Evolutionary conservation across 1,284 basidiomycete genomes (phyloP).

Genomic region (Papiliotrema flavescens): DNA sequence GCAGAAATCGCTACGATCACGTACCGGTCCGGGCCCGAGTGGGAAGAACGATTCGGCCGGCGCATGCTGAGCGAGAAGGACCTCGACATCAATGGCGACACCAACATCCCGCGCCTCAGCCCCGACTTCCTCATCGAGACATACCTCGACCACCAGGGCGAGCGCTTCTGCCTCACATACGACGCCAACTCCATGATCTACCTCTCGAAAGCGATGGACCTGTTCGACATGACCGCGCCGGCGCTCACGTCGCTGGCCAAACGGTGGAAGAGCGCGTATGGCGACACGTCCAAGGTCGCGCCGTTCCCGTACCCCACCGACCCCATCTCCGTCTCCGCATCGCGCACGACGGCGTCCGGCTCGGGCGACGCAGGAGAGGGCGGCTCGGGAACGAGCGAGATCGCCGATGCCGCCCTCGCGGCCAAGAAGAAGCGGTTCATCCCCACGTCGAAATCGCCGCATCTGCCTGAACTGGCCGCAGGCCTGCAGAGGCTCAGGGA

Average conservation of each 20-base stretch:
- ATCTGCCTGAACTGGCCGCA: constrained; percentile 75
- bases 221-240: constrained; percentile 90
- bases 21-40: constrained; percentile 97
- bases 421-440: constrained; percentile 47
- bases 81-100: constrained; percentile 19
- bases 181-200: constrained; percentile 99
- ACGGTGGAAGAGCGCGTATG: constrained; percentile 39
- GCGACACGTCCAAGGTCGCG: constrained; percentile 17
- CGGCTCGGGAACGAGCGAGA: constrained; percentile 39
- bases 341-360: constrained; percentile 6
- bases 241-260: constrained; percentile 65
- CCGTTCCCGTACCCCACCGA: constrained; percentile 46
- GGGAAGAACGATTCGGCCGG: constrained; percentile 94
- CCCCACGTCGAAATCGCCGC: constrained; percentile 58
- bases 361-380: not conserved
- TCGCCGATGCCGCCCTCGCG: not conserved
- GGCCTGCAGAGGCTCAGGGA: constrained; percentile 73
- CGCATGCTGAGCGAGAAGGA: constrained; percentile 46
- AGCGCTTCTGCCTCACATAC: constrained; percentile 97
- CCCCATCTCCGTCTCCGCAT: constrained; percentile 30
- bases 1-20: constrained; percentile 98
- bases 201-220: constrained; percentile 97
- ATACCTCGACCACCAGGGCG: constrained; percentile 96
- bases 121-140: constrained; percentile 99
- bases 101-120: constrained; percentile 66